Evolutionary conservation across 306 rosid species (phyloP).

Genomic region (Echinosophora koreensis): DNA sequence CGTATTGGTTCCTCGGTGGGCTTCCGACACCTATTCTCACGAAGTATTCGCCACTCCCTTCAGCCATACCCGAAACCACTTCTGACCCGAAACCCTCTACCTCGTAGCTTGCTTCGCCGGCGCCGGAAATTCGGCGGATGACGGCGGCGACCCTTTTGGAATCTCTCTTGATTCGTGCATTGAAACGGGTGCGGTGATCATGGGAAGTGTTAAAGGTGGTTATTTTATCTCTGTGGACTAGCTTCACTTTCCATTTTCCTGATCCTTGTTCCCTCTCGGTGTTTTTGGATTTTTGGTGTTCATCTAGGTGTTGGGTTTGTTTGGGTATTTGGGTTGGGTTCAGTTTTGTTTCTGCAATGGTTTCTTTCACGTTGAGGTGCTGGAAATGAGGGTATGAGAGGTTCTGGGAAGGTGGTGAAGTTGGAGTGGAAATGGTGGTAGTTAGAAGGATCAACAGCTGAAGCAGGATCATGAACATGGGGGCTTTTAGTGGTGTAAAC

Average conservation of each 20-base stretch:
- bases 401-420: conserved; percentile 33
- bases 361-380: conserved; percentile 45
- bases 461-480: conserved; percentile 34
- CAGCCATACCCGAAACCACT: conserved; percentile 89
- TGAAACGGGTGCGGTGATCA: conserved; percentile 48
- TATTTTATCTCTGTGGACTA: conserved; percentile 76
- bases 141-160: conserved; percentile 62
- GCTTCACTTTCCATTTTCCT: conserved; percentile 59
- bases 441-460: conserved; percentile 37
- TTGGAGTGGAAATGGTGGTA: conserved; percentile 19
- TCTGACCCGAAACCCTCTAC: conserved; percentile 78
- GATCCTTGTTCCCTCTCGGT: conserved; percentile 15
- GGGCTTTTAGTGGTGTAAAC: conserved; percentile 7
- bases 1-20: conserved; percentile 83
- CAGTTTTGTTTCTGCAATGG: conserved; percentile 42
- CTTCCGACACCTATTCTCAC: conserved; percentile 89
- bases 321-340: conserved; percentile 27
- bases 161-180: conserved; percentile 72
- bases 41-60: conserved; percentile 95
- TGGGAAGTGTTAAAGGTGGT: conserved; percentile 24
- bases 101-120: conserved; percentile 22
- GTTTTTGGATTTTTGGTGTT: background rate
- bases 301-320: conserved; percentile 2
- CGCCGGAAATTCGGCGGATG: conserved; percentile 45
- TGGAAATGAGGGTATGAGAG: conserved; percentile 55